Percentiles rank a stretch among this genome's conserved stretches.
phyloP scores from a whole-genome alignment of 2,329 filamentous ascomycete species.

The Aspergillus neotritici region DNA sequence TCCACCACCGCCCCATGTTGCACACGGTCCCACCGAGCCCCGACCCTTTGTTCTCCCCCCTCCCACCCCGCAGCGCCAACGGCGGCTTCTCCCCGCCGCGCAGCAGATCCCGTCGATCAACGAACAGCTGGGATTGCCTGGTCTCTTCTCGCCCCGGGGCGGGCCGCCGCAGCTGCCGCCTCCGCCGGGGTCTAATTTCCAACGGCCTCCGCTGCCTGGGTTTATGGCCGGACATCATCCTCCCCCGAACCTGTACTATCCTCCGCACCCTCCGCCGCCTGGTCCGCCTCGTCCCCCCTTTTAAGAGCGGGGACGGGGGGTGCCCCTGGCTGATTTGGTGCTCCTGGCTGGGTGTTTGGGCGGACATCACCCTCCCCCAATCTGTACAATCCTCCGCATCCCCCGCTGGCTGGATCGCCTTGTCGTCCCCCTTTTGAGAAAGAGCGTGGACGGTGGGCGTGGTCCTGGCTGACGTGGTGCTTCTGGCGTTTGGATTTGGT shows the following conservation, averaged over 20 bases:
- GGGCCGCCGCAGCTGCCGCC: constrained; percentile 37
- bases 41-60: constrained; percentile 27
- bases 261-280: constrained; percentile 17
- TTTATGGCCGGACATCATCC: constrained; percentile 21
- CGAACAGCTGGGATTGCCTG: constrained; percentile 31
- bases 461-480: no score
- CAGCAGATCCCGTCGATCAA: constrained; percentile 26
- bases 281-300: constrained; percentile 15
- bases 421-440: no score
- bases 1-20: constrained; percentile 14
- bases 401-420: no score
- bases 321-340: neutral
- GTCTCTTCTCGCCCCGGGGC: constrained; percentile 32
- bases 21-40: constrained; percentile 27
- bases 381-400: no score
- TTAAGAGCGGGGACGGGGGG: constrained; percentile 1
- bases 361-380: neutral
- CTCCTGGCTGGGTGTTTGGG: constrained; percentile 2
- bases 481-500: no score
- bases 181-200: constrained; percentile 36
- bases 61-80: constrained; percentile 23
- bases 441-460: no score
- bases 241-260: constrained; percentile 18
- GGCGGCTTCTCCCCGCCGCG: constrained; percentile 35
- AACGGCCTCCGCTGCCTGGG: constrained; percentile 26